These are phyloP conservation scores for Aurantiochytrium sp. DNA, from an alignment of 108 stramenopile species.

Conservation along the genomic window DNA sequence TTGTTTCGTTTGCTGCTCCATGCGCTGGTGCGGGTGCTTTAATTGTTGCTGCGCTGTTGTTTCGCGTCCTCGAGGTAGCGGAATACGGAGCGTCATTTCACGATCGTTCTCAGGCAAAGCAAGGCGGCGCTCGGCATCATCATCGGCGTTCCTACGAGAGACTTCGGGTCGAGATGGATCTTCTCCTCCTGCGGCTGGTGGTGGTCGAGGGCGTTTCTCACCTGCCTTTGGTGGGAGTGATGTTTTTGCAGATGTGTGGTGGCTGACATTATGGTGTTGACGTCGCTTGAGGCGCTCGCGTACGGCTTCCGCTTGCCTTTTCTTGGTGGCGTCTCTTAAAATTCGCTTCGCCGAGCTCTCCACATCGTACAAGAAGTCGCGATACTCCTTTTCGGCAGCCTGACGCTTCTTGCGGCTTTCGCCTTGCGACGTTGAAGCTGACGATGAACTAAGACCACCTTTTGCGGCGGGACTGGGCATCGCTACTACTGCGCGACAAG, in stretches of 20 bases:
- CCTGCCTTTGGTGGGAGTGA: neutral
- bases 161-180: no score
- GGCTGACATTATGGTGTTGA: neutral
- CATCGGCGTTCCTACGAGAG: neutral
- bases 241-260: no score
- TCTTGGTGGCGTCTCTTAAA: neutral
- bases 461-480: no score
- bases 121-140: neutral
- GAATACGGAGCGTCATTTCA: neutral
- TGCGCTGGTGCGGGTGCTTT: no score
- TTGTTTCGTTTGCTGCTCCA: no score
- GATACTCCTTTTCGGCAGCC: conserved; percentile 18
- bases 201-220: neutral
- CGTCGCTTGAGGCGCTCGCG: neutral
- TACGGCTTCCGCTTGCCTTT: conserved; percentile 9
- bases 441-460: no score
- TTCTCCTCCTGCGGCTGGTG: no score
- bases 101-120: neutral
- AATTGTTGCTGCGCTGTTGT: no score
- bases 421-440: neutral
- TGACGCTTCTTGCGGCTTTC: neutral
- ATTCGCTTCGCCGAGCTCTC: conserved; percentile 25
- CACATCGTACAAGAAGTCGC: conserved; percentile 28
- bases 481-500: no score
- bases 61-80: neutral